Conservation (phyloP, 768 basidiomycete species). For the Tephrocybe sp. region DNA sequence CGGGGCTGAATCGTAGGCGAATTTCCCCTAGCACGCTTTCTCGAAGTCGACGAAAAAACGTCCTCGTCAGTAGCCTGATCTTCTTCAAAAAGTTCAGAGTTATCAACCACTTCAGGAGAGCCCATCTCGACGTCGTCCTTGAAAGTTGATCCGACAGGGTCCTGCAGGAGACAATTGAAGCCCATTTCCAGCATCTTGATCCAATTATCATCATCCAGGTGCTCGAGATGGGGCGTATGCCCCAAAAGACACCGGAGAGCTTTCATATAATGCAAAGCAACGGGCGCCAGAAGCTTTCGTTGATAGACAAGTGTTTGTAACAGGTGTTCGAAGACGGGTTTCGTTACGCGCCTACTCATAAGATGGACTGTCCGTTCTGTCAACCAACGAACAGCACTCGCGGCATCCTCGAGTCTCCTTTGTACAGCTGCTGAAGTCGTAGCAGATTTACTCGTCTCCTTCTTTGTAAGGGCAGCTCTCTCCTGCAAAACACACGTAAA, state of each 20-base stretch:
- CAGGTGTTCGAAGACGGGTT: constrained; percentile 65
- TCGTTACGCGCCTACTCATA: constrained; percentile 55
- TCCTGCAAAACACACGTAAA: constrained; percentile 69
- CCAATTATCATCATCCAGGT: constrained; percentile 68
- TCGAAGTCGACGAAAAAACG: constrained; percentile 21
- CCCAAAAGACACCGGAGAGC: constrained; percentile 64
- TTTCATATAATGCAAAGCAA: constrained; percentile 83
- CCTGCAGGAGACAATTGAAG: constrained; percentile 78
- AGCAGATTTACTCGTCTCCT: constrained; percentile 37
- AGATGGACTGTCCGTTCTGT: constrained; percentile 59
- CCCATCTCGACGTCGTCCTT: constrained; percentile 29
- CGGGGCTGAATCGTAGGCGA: constrained; percentile 14
- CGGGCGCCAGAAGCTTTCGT: constrained; percentile 53
- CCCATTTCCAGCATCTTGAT: constrained; percentile 61
- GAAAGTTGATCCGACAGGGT: constrained; percentile 40
- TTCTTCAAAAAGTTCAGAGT: constrained; percentile 34
- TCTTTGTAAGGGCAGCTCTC: constrained; percentile 46
- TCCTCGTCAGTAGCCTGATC: constrained; percentile 28
- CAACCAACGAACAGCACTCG: constrained; percentile 70
- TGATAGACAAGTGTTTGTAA: constrained; percentile 55
- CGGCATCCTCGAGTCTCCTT: constrained; percentile 65
- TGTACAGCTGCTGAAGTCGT: constrained; percentile 44
- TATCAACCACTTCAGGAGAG: constrained; percentile 29
- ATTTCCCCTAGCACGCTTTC: constrained; percentile 38
- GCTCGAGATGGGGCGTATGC: constrained; percentile 77